Percentiles rank a stretch among this genome's conserved stretches.
Evolutionary conservation across 1,284 basidiomycete genomes (phyloP).

Genomic region (Rhizoctonia solani): DNA sequence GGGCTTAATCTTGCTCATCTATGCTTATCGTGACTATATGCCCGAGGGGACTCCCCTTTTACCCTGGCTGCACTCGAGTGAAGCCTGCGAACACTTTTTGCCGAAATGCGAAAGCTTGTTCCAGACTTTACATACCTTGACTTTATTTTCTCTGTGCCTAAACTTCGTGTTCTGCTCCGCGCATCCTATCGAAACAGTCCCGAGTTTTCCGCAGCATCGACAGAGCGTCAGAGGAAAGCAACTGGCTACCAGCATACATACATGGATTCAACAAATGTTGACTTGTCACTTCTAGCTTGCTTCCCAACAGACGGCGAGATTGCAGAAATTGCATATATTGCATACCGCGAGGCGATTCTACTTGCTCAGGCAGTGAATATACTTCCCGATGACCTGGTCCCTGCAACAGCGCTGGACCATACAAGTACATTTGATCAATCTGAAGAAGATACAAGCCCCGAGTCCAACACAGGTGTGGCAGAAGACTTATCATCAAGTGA

Average conservation of each 20-base stretch:
- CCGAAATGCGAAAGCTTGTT: constrained; percentile 44
- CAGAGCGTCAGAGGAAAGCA: background rate
- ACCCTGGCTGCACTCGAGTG: constrained; percentile 49
- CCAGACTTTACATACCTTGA: constrained; percentile 49
- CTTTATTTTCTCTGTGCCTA: constrained; percentile 46
- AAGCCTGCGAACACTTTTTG: constrained; percentile 50
- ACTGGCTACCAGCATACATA: constrained; percentile 2
- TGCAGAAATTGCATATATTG: background rate
- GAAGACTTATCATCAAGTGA: background rate
- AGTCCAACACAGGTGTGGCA: background rate
- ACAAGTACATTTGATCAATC: too few species aligned
- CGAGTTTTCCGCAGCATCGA: too few species aligned
- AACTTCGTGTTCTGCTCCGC: constrained; percentile 30
- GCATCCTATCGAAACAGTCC: too few species aligned
- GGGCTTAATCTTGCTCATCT: constrained; percentile 45
- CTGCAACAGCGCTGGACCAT: too few species aligned
- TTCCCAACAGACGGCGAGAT: background rate
- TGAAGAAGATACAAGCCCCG: background rate
- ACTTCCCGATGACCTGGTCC: background rate
- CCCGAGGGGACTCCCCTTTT: constrained; percentile 43
- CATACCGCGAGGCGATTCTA: background rate
- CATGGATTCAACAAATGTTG: background rate
- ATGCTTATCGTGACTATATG: constrained; percentile 47
- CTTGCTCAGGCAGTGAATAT: background rate
- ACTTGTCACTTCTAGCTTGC: background rate